Evolutionary conservation across 441 rosid genomes (phyloP).

Genomic region (Raphanus hybrid): DNA sequence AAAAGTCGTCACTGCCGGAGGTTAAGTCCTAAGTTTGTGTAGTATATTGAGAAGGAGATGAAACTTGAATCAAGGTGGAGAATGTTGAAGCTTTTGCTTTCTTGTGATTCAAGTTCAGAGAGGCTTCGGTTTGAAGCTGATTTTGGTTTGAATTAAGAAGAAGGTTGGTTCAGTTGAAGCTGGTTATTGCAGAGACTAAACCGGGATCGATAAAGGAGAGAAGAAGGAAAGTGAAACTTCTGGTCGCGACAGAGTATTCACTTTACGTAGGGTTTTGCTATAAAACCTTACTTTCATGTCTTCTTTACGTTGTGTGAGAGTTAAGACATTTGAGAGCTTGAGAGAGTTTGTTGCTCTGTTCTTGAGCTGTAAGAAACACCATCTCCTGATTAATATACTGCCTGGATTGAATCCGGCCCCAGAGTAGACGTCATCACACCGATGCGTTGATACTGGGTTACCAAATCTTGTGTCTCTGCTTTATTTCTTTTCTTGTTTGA

Average conservation of each 20-base stretch:
- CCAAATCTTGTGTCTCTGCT: background rate
- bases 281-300: background rate
- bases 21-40: background rate
- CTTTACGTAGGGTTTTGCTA: background rate
- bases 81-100: background rate
- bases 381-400: background rate
- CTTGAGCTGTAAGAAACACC: background rate
- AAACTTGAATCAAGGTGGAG: conserved; percentile 6
- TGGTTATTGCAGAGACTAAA: background rate
- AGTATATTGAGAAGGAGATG: background rate
- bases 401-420: background rate
- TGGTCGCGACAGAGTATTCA: background rate
- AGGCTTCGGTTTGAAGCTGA: background rate
- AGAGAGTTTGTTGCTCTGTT: background rate
- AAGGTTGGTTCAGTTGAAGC: background rate
- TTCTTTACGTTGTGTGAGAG: background rate
- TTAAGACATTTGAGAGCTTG: background rate
- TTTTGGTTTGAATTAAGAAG: background rate
- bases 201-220: background rate
- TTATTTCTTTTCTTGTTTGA: too few relatives aligned
- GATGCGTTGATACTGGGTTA: background rate
- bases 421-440: background rate
- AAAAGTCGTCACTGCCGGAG: background rate
- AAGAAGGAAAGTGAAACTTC: background rate
- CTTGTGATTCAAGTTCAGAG: background rate